phyloP scores from a whole-genome alignment of 2,329 filamentous ascomycete genomes.

The Cryphonectria nitschkei region DNA sequence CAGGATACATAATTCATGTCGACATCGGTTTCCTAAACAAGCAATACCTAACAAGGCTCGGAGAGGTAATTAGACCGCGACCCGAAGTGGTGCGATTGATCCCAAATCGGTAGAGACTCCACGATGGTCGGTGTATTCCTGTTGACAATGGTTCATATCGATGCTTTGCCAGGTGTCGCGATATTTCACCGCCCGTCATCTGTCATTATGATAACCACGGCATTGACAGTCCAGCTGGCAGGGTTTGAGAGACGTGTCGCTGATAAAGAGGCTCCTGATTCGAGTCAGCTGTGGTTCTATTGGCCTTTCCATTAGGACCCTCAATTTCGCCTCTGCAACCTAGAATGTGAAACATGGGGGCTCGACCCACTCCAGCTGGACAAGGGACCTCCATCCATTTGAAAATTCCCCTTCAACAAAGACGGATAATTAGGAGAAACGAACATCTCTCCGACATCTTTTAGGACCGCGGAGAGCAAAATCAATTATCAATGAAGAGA shows the following conservation, averaged over 20 bases:
- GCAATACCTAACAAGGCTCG: neutral
- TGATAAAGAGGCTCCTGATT: neutral
- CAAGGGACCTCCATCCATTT: neutral
- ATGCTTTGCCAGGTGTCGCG: too few relatives aligned
- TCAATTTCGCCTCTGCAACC: conserved; percentile 1
- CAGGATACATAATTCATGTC: too few relatives aligned
- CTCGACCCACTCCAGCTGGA: neutral
- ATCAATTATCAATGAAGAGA: neutral
- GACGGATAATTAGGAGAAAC: neutral
- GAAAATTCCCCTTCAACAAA: neutral
- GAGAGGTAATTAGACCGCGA: neutral
- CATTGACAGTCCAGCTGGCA: neutral
- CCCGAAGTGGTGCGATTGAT: neutral
- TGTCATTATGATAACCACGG: neutral
- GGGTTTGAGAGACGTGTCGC: neutral
- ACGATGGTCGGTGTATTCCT: neutral
- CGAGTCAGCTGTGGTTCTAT: neutral
- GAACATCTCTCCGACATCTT: neutral
- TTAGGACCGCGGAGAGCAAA: neutral
- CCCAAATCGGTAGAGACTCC: neutral
- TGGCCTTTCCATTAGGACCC: neutral
- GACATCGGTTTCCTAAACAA: too few relatives aligned
- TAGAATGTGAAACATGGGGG: conserved; percentile 8
- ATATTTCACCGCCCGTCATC: neutral
- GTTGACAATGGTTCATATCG: neutral